Evolutionary conservation across 148 eudicot species (phyloP).

Genomic region (Rhododendron henanense): DNA sequence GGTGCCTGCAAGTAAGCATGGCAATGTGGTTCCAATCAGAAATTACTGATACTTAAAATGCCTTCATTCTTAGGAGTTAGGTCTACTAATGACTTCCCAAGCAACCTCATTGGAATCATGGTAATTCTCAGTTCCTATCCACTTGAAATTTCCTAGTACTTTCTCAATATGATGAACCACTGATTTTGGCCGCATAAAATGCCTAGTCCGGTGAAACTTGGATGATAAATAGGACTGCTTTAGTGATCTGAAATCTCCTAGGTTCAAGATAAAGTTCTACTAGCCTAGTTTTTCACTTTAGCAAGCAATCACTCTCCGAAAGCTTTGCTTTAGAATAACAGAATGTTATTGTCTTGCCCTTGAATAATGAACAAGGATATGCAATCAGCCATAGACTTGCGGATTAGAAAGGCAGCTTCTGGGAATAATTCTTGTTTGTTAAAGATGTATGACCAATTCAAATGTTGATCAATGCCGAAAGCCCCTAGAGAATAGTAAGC

Average conservation of each 20-base stretch:
- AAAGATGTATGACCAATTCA: background rate
- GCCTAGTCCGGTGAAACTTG: background rate
- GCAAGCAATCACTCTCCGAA: background rate
- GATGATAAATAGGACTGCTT: background rate
- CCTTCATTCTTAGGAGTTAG: background rate
- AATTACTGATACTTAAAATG: background rate
- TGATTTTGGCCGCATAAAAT: background rate
- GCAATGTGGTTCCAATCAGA: background rate
- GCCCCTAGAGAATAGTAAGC: background rate
- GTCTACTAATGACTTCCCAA: background rate
- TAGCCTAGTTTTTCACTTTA: background rate
- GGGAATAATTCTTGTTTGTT: background rate
- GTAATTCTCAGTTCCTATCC: background rate
- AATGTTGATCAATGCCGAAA: background rate
- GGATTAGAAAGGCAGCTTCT: background rate
- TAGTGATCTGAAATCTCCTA: background rate
- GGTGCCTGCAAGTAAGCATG: background rate
- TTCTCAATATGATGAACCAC: background rate
- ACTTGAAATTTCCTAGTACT: background rate
- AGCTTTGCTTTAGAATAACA: background rate
- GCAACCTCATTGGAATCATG: background rate
- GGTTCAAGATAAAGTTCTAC: background rate
- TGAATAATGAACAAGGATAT: background rate
- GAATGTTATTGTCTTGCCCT: background rate
- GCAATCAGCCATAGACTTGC: background rate